Base-by-base conservation (phyloP, 192 early-diverging fungal species). In the Thoreauomyces humboldtii region DNA sequence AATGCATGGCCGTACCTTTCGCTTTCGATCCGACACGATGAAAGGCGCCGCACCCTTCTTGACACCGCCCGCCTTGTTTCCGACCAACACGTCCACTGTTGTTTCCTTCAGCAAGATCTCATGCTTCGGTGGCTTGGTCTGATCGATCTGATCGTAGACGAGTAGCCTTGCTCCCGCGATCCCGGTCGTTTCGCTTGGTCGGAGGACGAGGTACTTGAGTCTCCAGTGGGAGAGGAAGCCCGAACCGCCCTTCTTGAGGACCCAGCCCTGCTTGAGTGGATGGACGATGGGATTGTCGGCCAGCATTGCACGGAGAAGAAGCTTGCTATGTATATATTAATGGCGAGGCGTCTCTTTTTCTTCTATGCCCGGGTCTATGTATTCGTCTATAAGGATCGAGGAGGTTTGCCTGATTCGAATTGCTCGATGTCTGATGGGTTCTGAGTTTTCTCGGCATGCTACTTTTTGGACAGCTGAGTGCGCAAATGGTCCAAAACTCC, bases 241-340 rank as follows among this genome's bases (percentile, higher is more conserved):
- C 4, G 70, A 58, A 17, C 77, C 77, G 7, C 73, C 77, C 24
- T 73, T 66, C 37, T 82, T 82, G 33, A 73, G 41, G 36, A 82
- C 72, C 79, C 79, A 81, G 35, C 79, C 75, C 46, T 81, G 79
- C 56, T 77, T 77, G 42, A 81, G 29, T 15, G 70, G 67, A 31
- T 24, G 29, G 6, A 29, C 32, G 2, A 17, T 31, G 15, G 50
- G 17, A 29, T 52, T 52, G 50, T 15, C 32, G 2, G 50, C 50
- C 15, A 52, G 50, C 50, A 52, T 52, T 4, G 17, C 24, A n/a
- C n/a, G n/a, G n/a, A n/a, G n/a, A n/a, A n/a, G n/a, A n/a, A n/a
- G n/a, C n/a, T n/a, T n/a, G n/a, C n/a, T n/a, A n/a, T n/a, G n/a
- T n/a, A n/a, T n/a, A n/a, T n/a, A n/a, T n/a, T n/a, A n/a, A n/a